Conservation (phyloP, 83 land plant species). For the Picea abies region DNA sequence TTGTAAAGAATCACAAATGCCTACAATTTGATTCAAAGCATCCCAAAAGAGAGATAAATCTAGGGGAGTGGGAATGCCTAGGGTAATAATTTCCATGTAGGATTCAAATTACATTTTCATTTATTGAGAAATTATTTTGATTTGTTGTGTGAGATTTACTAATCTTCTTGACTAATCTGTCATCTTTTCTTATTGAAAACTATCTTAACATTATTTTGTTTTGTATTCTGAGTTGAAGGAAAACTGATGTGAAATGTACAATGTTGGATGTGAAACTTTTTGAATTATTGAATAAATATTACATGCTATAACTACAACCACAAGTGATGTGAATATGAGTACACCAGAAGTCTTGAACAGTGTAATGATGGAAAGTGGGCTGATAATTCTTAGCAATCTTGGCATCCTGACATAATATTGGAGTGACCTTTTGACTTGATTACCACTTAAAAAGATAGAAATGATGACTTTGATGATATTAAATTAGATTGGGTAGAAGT, state of each 20-base stretch:
- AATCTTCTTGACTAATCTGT: background rate
- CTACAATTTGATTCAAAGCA: slow-evolving; percentile 55
- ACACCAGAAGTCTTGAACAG: no score
- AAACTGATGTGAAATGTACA: background rate
- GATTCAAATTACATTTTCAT: no score
- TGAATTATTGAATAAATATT: no score
- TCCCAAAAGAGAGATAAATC: slow-evolving; percentile 42
- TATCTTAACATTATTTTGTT: background rate
- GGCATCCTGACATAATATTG: slow-evolving; percentile 19
- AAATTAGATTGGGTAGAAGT: slow-evolving; percentile 78
- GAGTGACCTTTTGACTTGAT: slow-evolving; percentile 20
- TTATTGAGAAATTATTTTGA: background rate
- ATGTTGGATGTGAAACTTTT: no score
- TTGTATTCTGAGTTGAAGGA: background rate
- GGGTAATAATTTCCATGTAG: no score
- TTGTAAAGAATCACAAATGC: slow-evolving; percentile 72
- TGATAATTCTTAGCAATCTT: background rate
- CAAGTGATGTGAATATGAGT: no score
- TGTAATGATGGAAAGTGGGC: no score
- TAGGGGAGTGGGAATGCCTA: no score
- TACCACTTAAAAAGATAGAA: slow-evolving; percentile 54
- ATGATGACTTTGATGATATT: slow-evolving; percentile 70
- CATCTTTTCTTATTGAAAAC: background rate
- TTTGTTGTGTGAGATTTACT: background rate
- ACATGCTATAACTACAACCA: no score